Evolutionary conservation across 768 basidiomycete species (phyloP).

Genomic region (Coprinellus micaceus): DNA sequence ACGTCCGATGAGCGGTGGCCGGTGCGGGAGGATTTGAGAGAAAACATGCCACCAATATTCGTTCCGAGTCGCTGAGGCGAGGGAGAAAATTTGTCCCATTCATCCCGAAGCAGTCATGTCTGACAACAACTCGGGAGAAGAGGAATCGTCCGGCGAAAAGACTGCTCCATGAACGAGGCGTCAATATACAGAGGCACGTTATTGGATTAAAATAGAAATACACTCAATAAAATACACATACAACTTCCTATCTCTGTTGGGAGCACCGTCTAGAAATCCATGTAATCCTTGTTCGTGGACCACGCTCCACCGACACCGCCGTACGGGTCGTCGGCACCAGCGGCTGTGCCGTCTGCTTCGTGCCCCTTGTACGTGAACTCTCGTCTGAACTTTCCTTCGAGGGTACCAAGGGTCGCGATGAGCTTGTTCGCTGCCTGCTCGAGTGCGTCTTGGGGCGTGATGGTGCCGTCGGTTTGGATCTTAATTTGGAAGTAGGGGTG

Average conservation of each 20-base stretch:
- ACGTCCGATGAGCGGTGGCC: no score
- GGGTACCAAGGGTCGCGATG: slow-evolving; percentile 62
- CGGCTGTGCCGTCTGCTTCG: slow-evolving; percentile 19
- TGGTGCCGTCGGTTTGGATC: slow-evolving; percentile 87
- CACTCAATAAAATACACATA: background rate
- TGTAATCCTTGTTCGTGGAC: background rate
- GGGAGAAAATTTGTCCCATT: no score
- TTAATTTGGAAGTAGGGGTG: slow-evolving; percentile 94
- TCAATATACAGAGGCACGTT: background rate
- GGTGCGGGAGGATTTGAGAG: no score
- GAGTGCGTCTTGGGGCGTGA: slow-evolving; percentile 78
- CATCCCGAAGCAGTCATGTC: no score
- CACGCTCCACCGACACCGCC: slow-evolving; percentile 25
- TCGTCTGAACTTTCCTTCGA: slow-evolving; percentile 76
- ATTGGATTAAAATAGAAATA: background rate
- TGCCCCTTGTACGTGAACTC: slow-evolving; percentile 79
- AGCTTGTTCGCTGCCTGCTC: slow-evolving; percentile 82
- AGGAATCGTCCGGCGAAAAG: no score
- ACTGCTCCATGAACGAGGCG: no score
- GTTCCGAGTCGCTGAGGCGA: no score
- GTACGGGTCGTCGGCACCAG: slow-evolving; percentile 45
- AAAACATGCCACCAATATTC: no score
- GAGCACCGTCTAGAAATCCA: background rate
- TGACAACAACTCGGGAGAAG: no score
- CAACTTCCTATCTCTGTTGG: background rate